Base-by-base conservation (phyloP, 495 filamentous ascomycete species). In the Lophiostoma macrostomum region DNA sequence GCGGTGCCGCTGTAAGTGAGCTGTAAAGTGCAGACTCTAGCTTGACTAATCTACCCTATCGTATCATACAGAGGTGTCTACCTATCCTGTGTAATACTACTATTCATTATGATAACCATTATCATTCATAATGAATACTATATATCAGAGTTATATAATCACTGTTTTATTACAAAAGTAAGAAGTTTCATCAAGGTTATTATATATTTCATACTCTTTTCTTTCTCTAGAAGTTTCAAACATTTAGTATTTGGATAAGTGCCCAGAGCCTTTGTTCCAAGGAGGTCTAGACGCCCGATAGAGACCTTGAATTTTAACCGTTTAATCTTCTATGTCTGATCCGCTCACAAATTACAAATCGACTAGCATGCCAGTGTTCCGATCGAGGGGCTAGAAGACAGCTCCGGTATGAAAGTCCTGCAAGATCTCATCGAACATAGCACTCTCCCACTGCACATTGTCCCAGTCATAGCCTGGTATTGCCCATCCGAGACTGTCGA, bases 1-100 rank as follows among this genome's bases (percentile, higher is more conserved):
- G 90, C 89, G 10, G 78, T 83, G 64, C 88, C 88, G 29, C 69
- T 70, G 5, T 53, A 34, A 44, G 28, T 32, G n/a, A n/a, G n/a
- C n/a, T n/a, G n/a, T n/a, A n/a, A n/a, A n/a, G n/a, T n/a, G n/a
- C n/a, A n/a, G n/a, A n/a, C n/a, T n/a, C n/a, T n/a, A n/a, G n/a
- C n/a, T n/a, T n/a, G n/a, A n/a, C n/a, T n/a, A n/a, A n/a, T n/a
- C n/a, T n/a, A n/a, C n/a, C n/a, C n/a, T n/a, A n/a, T n/a, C n/a
- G n/a, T n/a, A n/a, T n/a, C n/a, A n/a, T n/a, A n/a, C n/a, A n/a
- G n/a, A n/a, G n/a, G n/a, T n/a, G n/a, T n/a, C n/a, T n/a, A n/a
- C n/a, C n/a, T n/a, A n/a, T n/a, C n/a, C n/a, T n/a, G n/a, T n/a
- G n/a, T n/a, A n/a, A n/a, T n/a, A n/a, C n/a, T n/a, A n/a, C n/a